A percentile compares a stretch with the other conserved stretches of the same genome.
These are phyloP conservation scores for Arabis hirsuta DNA, from an alignment of 345 rosid genomes.

Conservation along the genomic window DNA sequence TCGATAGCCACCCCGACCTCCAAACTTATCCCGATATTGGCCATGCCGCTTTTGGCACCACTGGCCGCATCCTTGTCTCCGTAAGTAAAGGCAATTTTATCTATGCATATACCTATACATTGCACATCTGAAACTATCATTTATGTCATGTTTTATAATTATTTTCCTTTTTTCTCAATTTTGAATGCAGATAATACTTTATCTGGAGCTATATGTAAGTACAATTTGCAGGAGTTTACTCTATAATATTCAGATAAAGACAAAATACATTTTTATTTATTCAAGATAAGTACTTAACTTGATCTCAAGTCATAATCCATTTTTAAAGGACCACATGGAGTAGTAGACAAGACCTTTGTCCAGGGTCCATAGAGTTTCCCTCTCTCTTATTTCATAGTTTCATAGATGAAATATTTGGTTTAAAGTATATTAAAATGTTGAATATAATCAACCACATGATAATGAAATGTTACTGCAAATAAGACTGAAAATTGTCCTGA, in stretches of 20 bases:
- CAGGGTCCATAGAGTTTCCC: conserved; percentile 35
- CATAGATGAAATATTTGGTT: conserved; percentile 2
- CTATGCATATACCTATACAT: conserved; percentile 7
- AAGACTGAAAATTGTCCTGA: not conserved
- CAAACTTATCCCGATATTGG: conserved; percentile 97
- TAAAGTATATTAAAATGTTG: not conserved
- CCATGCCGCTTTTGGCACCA: conserved; percentile 84
- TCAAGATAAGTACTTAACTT: not conserved
- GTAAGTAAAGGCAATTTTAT: conserved; percentile 47
- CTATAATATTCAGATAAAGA: not conserved
- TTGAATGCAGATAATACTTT: conserved; percentile 71
- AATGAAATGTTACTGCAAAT: not conserved
- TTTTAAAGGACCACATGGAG: conserved; percentile 32
- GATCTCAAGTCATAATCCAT: conserved; percentile 20
- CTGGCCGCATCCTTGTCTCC: conserved; percentile 73
- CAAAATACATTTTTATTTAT: not conserved
- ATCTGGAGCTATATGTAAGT: conserved; percentile 92
- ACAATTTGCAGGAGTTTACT: conserved; percentile 34
- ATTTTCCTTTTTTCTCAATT: conserved; percentile 16
- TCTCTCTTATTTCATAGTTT: conserved; percentile 23
- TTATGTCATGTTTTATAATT: not conserved
- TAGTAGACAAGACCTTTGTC: conserved; percentile 26
- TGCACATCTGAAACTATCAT: not conserved
- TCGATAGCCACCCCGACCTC: conserved; percentile 84
- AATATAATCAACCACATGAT: conserved; percentile 18